Conservation (phyloP, 768 basidiomycete species). For the Flagelloscypha sp. region DNA sequence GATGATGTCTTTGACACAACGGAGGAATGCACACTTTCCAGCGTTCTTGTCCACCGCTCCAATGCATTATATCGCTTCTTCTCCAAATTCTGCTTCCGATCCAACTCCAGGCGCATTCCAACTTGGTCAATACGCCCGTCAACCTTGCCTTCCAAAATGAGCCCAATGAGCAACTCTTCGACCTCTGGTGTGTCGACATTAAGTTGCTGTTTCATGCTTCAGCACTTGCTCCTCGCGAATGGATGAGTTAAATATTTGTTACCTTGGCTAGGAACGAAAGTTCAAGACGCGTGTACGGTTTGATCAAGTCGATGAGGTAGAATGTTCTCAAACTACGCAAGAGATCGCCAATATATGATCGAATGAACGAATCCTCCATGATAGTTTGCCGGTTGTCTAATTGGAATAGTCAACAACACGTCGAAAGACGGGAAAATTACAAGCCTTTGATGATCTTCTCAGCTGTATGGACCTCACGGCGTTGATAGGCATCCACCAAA, state of each 20-base stretch:
- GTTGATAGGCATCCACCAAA: conserved; percentile 93
- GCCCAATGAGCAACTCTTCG: conserved; percentile 85
- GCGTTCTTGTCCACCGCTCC: conserved; percentile 74
- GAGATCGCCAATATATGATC: conserved; percentile 92
- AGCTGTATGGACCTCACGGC: conserved; percentile 93
- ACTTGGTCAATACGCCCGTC: conserved; percentile 97
- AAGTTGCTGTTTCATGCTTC: conserved; percentile 61
- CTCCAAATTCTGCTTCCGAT: conserved; percentile 84
- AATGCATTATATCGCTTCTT: conserved; percentile 79
- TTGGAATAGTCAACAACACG: conserved; percentile 4
- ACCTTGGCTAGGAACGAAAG: conserved; percentile 90
- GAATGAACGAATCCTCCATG: conserved; percentile 93
- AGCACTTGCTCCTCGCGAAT: background rate
- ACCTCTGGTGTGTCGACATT: conserved; percentile 90
- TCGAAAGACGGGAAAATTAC: too few species aligned
- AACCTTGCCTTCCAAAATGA: conserved; percentile 95
- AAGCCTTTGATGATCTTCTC: conserved; percentile 89
- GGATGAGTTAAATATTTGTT: conserved; percentile 11
- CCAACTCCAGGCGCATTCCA: conserved; percentile 84
- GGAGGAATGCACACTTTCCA: conserved; percentile 68
- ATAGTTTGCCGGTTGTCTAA: conserved; percentile 91
- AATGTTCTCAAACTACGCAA: conserved; percentile 90
- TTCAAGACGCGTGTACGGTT: conserved; percentile 93
- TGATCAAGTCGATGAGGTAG: conserved; percentile 96
- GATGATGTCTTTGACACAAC: conserved; percentile 72